Base-by-base conservation (phyloP, 2,329 filamentous ascomycete genomes). In the Ceratocystis ficicola region DNA sequence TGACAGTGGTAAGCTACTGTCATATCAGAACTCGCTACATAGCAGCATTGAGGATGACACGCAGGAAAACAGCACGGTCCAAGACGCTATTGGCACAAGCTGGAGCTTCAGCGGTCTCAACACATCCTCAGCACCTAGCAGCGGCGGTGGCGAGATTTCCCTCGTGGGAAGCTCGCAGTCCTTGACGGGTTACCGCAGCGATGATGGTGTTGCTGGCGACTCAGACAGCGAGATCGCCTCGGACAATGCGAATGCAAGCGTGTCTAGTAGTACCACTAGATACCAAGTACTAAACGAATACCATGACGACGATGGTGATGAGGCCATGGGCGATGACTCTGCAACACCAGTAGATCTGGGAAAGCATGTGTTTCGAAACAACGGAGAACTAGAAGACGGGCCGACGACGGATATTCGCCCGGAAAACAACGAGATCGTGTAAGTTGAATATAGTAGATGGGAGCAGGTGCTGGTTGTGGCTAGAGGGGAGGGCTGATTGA, bases 1-100 rank as follows among this genome's bases (percentile, higher is more conserved):
- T 73, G 69, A 70, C 4, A 75, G 74, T 7, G 73, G 71, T 15
- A 41, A 41, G 2, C 71, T 73, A 3, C 75, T 75, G 1, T 66
- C 74, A 1, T 77, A 77, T 67, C 71, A 71, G 48, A 70, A 70
- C 17, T 69, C 69, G 22, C 71, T 79, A 30, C 78, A 76, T 17
- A 72, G 73, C 57, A 80, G 77, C 68, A 77, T 80, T 66, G 80
- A 81, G 67, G 79, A 82, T 55, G 80, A 83, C 69, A 77, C 71
- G 78, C 67, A 69, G 73, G 32, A 75, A 55, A 62, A 61, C 46
- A 52, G 62, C 73, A 67, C 70, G 70, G 50, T 68, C n/a, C 64
- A 72, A 44, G 72, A 71, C 48, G 72, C 74, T 17, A 68, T 76
- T 50, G 71, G 71, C 25, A 74, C 77, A 67, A 69, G 71, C 44